A percentile compares a stretch with the other conserved stretches of the same genome.
These are phyloP conservation scores for Fusarium sublunatum DNA, from an alignment of 2,329 filamentous ascomycete species.

Conservation along the genomic window DNA sequence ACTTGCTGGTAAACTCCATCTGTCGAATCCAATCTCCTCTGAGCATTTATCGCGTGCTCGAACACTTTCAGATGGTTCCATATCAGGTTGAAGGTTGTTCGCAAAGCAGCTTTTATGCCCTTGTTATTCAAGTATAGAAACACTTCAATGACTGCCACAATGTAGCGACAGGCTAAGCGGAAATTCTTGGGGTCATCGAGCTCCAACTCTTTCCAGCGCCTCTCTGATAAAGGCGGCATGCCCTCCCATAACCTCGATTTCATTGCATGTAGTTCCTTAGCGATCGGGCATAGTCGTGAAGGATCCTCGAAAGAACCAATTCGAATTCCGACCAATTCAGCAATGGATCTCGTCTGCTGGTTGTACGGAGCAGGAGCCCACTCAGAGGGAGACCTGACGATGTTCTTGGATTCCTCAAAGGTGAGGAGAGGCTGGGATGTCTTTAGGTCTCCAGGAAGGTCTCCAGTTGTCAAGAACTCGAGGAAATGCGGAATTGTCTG, in stretches of 20 bases:
- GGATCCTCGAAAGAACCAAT: constrained; percentile 42
- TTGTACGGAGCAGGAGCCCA: constrained; percentile 44
- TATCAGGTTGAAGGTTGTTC: constrained; percentile 46
- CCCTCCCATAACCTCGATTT: constrained; percentile 49
- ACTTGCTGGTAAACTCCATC: constrained; percentile 6
- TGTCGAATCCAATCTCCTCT: constrained; percentile 1
- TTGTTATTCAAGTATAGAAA: constrained; percentile 46
- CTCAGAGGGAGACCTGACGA: constrained; percentile 27
- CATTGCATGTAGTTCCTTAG: constrained; percentile 47
- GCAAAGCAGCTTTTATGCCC: constrained; percentile 30
- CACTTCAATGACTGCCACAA: constrained; percentile 37
- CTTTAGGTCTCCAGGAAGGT: constrained; percentile 14
- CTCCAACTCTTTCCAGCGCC: constrained; percentile 41
- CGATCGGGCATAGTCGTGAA: constrained; percentile 27
- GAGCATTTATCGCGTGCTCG: constrained; percentile 43
- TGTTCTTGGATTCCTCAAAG: constrained; percentile 9
- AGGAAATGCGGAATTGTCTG: constrained; percentile 40
- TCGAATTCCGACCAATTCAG: constrained; percentile 16
- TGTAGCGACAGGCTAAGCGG: constrained; percentile 40
- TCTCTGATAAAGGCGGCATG: constrained; percentile 44
- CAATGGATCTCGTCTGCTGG: constrained; percentile 4
- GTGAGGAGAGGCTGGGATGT: constrained; percentile 22
- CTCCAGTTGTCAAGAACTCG: constrained; percentile 23
- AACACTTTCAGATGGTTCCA: constrained; percentile 41
- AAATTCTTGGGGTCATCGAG: constrained; percentile 43